Percentiles rank a stretch among this genome's conserved stretches.
These are phyloP conservation scores for Tetrapisispora pingtungensis DNA, from an alignment of 805 yeast species.

Conservation along the genomic window DNA sequence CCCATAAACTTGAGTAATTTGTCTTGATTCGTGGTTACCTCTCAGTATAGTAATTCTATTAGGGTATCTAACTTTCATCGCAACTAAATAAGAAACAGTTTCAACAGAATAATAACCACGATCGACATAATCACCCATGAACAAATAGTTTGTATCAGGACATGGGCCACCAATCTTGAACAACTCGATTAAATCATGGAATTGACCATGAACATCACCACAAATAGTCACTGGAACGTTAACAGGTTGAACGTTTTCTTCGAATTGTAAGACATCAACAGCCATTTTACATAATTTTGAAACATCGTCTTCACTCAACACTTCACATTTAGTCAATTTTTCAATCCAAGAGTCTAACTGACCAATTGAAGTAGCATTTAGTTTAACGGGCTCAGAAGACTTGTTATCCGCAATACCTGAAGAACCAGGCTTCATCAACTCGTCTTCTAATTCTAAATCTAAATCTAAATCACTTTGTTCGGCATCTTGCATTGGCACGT, in stretches of 20 bases:
- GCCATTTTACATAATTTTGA: slow-evolving; percentile 80
- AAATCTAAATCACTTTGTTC: slow-evolving; percentile 6
- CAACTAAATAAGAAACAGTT: slow-evolving; percentile 78
- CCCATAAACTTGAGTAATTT: slow-evolving; percentile 92
- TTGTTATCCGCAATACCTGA: slow-evolving; percentile 33
- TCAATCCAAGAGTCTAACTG: slow-evolving; percentile 87
- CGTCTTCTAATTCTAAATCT: slow-evolving; percentile 9
- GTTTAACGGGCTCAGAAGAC: slow-evolving; percentile 31
- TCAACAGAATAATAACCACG: slow-evolving; percentile 76
- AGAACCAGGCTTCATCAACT: slow-evolving; percentile 25
- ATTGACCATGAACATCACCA: slow-evolving; percentile 96
- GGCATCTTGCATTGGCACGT: slow-evolving; percentile 5
- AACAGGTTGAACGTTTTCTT: slow-evolving; percentile 92
- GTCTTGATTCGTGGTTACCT: slow-evolving; percentile 93
- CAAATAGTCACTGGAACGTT: slow-evolving; percentile 93
- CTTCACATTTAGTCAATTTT: slow-evolving; percentile 67
- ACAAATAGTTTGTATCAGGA: slow-evolving; percentile 81
- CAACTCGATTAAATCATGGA: slow-evolving; percentile 86
- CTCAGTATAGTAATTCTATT: slow-evolving; percentile 83
- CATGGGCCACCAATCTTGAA: slow-evolving; percentile 92
- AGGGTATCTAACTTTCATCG: slow-evolving; percentile 88
- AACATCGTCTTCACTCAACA: slow-evolving; percentile 71
- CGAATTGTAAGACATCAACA: slow-evolving; percentile 78
- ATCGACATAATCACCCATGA: slow-evolving; percentile 91
- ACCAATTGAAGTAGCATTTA: slow-evolving; percentile 39